Percentiles rank a stretch among this genome's conserved stretches.
These are phyloP conservation scores for Tetracladium maxilliforme DNA, from an alignment of 2,329 filamentous ascomycete species.

Conservation along the genomic window DNA sequence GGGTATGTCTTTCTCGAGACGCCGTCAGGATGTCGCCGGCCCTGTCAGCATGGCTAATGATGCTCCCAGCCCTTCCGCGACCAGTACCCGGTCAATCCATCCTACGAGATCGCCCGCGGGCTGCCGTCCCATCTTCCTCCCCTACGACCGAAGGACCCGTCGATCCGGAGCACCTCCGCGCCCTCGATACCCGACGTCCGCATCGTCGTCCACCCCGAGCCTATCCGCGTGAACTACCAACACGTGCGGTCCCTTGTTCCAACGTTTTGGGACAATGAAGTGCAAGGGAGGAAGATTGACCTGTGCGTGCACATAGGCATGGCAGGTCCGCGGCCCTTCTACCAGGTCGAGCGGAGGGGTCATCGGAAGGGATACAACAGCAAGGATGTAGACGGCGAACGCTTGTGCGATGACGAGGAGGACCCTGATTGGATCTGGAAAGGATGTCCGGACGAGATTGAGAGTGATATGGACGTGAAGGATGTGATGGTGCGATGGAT, in stretches of 20 bases:
- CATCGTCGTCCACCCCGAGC: conserved; percentile 48
- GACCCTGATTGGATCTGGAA: conserved; percentile 37
- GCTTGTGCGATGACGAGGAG: conserved; percentile 33
- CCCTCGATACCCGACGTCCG: conserved; percentile 31
- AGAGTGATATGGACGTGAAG: conserved; percentile 40
- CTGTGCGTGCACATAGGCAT: conserved; percentile 69
- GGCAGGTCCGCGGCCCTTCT: conserved; percentile 48
- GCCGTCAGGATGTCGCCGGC: background rate
- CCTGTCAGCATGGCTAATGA: conserved; percentile 1
- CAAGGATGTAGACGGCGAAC: conserved; percentile 52
- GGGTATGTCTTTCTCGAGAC: conserved; percentile 23
- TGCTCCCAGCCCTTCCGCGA: conserved; percentile 53
- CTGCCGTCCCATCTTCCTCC: conserved; percentile 52
- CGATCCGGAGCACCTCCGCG: conserved; percentile 10
- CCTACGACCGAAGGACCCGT: conserved; percentile 24
- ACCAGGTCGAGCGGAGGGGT: conserved; percentile 55
- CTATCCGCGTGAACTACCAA: conserved; percentile 59
- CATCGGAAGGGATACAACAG: conserved; percentile 60
- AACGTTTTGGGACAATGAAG: conserved; percentile 35
- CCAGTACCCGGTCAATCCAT: conserved; percentile 62
- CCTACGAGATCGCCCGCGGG: conserved; percentile 59
- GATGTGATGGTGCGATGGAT: conserved; percentile 42
- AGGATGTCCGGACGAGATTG: conserved; percentile 36
- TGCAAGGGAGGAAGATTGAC: conserved; percentile 33
- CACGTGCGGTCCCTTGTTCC: conserved; percentile 50